Evolutionary conservation across 495 filamentous ascomycete species (phyloP), one percentile per base, ranked within the genome.

Genomic region (Xylaria venustula): DNA sequence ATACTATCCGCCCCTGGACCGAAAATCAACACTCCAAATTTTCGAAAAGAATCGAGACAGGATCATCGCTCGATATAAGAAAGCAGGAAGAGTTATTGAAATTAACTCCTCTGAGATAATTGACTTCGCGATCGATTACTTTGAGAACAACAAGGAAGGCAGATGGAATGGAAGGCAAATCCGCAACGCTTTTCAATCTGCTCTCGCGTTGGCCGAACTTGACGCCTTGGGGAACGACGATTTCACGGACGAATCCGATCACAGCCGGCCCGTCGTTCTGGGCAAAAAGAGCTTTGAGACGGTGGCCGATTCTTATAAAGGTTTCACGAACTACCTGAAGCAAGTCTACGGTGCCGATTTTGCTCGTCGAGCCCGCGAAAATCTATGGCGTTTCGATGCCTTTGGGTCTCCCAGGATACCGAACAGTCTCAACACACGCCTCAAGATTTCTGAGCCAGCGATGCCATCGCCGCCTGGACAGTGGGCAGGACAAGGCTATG

Each of bases 1-100:
- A 3, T 75, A 79, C 58, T 84, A 81, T 64, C 74, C 77, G 3
- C 63, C 61, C 0, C 68, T 82, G 14, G 56, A 65, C 51, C 48
- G 54, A n/a, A 32, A 64, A 17, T 63, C 71, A 8, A 78, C 72
- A 2, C 50, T 64, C 1, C 53, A 75, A 50, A 70, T 79, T 36
- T 78, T 71, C 64, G 59, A 71, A 50, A 66, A 67, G 22, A 74
- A 76, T 44, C 54, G 79, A 34, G 47, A 71, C 2, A 64, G 71
- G 1, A 46, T 64, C 65, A 51, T 26, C 20, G 26, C 66, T 25
- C 53, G 56, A 53, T 53, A 19, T 36, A 54, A 20, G 50, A 42
- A 37, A 15, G 36, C 20, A 20, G n/a, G 42, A 19, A 20, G 69
- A 20, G 41, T 37, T 12, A 60, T 64, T 15, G 9, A 55, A 7